Percentiles rank a stretch among this genome's conserved stretches.
phyloP scores from a whole-genome alignment of 208 protist genomes.

The Tetramitus jugosus region DNA sequence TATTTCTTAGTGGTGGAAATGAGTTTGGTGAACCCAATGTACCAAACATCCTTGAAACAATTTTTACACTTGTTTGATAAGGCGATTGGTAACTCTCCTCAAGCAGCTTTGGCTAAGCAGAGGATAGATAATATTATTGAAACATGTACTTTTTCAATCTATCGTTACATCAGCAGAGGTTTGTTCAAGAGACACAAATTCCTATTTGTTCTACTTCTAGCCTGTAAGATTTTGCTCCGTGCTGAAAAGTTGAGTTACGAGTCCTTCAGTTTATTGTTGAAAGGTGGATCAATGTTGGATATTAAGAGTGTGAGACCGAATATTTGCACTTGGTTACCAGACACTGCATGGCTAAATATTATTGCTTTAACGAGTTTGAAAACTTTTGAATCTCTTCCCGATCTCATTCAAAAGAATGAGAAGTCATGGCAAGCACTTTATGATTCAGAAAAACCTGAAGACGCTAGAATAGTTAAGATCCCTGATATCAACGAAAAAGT shows the following conservation, averaged over 20 bases:
- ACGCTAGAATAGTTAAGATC: constrained; percentile 51
- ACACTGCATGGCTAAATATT: constrained; percentile 88
- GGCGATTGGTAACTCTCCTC: constrained; percentile 59
- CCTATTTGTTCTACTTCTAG: constrained; percentile 87
- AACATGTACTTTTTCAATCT: constrained; percentile 78
- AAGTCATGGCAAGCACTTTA: constrained; percentile 84
- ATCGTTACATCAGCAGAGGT: constrained; percentile 87
- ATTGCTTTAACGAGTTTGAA: constrained; percentile 70
- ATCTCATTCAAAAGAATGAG: constrained; percentile 81
- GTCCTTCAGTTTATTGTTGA: constrained; percentile 81
- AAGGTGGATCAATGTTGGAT: constrained; percentile 82
- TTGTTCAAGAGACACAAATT: constrained; percentile 95
- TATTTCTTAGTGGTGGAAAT: constrained; percentile 98
- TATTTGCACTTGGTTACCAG: constrained; percentile 85
- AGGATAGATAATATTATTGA: constrained; percentile 89
- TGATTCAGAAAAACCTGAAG: constrained; percentile 84
- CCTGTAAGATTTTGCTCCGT: constrained; percentile 90
- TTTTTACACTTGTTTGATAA: constrained; percentile 91
- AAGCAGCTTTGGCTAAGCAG: neutral
- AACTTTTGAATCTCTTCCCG: constrained; percentile 83
- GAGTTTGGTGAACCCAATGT: constrained; percentile 92
- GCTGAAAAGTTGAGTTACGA: constrained; percentile 56
- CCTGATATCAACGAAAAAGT: constrained; percentile 83
- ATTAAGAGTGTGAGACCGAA: constrained; percentile 29
- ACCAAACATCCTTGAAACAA: constrained; percentile 93